Base-by-base conservation (phyloP, 2,329 filamentous ascomycete genomes). In the Emericellopsis cladophorae region DNA sequence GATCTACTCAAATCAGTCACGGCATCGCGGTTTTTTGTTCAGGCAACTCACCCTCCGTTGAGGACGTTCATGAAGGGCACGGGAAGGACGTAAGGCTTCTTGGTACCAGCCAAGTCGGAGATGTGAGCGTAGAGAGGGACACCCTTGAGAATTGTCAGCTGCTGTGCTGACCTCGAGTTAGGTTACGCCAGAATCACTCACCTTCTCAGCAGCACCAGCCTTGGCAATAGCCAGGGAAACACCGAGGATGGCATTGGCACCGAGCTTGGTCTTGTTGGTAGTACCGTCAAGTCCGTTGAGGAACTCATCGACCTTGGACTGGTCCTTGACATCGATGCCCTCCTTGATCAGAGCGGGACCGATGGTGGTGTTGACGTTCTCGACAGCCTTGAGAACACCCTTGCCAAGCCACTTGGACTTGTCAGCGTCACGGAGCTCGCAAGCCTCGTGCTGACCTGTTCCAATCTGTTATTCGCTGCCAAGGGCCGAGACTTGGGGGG, bases 21-120 rank as follows among this genome's bases (percentile, higher is more conserved):
- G 7, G 16, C 23, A 34, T 41, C n/a, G 21, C 16, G n/a, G 2
- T 15, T 9, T 7, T 29, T 4, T 4, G 26, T 4, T 3, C 26
- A 12, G 26, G 12, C 6, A 29, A 50, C 65, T 59, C 55, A 70
- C 67, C 68, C 72, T 54, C 86, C 86, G 66, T 93, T 93, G 52
- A 93, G 75, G 60, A 93, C 86, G 70, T 93, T 93, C 81, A 87
- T 85, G 79, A 93, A 93, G 55, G 86, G 86, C 51, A 92, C 85
- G 47, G 86, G 86, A 31, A 93, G 81, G 52, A 92, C 85, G 55
- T 86, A 92, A 58, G 85, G 84, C 77, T 90, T 88, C 79, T 90
- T 89, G 64, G 84, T 90, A 53, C 84, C 85, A 51, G 85, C 82
- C 50, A 92, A 79, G 64, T 90, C 83, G 57, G 85, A 89, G 58